Evolutionary conservation across 768 basidiomycete species (phyloP).

Genomic region (Antrodiella citrinella): DNA sequence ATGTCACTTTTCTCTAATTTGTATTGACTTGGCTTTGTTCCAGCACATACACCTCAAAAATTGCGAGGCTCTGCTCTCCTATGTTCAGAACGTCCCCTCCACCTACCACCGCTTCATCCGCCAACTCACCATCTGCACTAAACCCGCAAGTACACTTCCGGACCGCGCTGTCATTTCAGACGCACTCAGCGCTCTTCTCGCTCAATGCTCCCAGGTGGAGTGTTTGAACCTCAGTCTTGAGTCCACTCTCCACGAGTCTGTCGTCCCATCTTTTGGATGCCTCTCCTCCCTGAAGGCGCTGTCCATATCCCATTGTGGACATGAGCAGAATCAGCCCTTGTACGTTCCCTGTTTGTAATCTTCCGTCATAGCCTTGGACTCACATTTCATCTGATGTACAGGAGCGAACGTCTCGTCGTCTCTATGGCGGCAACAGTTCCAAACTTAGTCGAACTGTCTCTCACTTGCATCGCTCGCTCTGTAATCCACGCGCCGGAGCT

Average conservation of each 20-base stretch:
- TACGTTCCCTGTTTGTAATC: slow-evolving; percentile 17
- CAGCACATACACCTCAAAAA: slow-evolving; percentile 44
- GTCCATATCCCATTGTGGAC: slow-evolving; percentile 37
- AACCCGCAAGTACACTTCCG: slow-evolving; percentile 21
- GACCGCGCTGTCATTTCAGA: slow-evolving; percentile 29
- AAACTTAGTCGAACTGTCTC: slow-evolving; percentile 43
- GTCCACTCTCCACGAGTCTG: slow-evolving; percentile 40
- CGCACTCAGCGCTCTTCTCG: slow-evolving; percentile 31
- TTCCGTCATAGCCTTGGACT: slow-evolving; percentile 7
- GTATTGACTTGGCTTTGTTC: too few species aligned
- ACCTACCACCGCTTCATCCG: slow-evolving; percentile 42
- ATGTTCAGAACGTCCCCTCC: slow-evolving; percentile 49
- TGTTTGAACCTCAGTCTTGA: slow-evolving; percentile 39
- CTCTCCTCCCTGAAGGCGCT: slow-evolving; percentile 37
- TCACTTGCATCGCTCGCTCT: slow-evolving; percentile 62
- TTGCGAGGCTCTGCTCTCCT: slow-evolving; percentile 39
- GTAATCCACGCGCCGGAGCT: slow-evolving; percentile 56
- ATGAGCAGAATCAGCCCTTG: slow-evolving; percentile 29
- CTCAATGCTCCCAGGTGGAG: slow-evolving; percentile 37
- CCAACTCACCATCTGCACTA: slow-evolving; percentile 40
- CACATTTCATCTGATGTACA: slow-evolving; percentile 18
- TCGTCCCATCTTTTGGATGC: slow-evolving; percentile 40
- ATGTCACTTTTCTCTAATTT: not conserved
- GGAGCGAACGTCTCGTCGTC: slow-evolving; percentile 65
- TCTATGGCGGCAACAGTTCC: slow-evolving; percentile 56